Base-by-base conservation (phyloP, 345 rosid genomes). In the Corymbia maculata region DNA sequence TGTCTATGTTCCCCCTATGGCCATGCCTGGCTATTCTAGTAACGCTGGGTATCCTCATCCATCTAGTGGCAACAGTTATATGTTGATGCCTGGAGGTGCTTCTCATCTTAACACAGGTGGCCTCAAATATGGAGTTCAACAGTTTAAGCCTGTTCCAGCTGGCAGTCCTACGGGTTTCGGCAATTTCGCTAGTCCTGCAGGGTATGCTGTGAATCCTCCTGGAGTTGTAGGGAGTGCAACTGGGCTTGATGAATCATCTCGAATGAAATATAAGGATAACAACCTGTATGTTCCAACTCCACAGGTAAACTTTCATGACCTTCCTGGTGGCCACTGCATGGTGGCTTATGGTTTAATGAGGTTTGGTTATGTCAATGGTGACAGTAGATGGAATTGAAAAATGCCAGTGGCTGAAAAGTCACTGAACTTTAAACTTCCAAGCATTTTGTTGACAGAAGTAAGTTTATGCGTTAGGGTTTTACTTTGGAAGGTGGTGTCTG, bases 1-100 rank as follows among this genome's bases (percentile, higher is more conserved):
- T 8, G 93, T 97, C 88, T 97, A 95, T 88, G 93, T 95, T 22
- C 98, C 98, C 22, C 98, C 94, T 61, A 96, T 97, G 96, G 96
- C 97, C 80, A 91, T 97, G 96, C 96, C 95, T 79, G 98, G 99
- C 32, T 97, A 96, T 91, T 94, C 99, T 12, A 93, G 93, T 89
- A 95, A 94, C 86, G 95, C 96, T 82, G 95, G 95, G 45, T 97
- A 94, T 91, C 92, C 99, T 13, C 99, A 97, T 90, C 98, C 99
- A 87, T 92, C 98, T 61, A 95, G 93, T 91, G 98, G 98, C 87
- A 96, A 91, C 91, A 93, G 94, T 89, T 97, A 95, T 90, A 85
- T 96, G 95, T 88, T 97, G 90, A 96, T 97, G 99, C 97, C 96
- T 53, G 98, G 98, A 86, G 95, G 97, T 86, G 91, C 95, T 91